Conservation (phyloP, 345 rosid genomes). For the Boechera retrofracta region DNA sequence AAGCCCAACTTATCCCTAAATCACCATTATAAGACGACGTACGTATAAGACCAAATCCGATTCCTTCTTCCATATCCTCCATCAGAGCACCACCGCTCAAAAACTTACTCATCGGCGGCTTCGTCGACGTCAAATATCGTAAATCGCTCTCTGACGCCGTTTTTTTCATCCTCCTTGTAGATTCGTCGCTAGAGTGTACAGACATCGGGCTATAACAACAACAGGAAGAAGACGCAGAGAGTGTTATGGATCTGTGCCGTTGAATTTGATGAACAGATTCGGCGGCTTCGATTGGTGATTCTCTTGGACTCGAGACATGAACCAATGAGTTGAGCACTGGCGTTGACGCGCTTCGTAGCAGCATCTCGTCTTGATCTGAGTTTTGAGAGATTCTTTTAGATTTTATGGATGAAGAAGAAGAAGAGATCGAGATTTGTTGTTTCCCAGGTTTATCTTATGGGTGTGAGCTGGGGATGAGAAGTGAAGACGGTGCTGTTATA, state of each 20-base stretch:
- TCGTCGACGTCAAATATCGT: constrained; percentile 47
- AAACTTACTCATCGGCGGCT: constrained; percentile 33
- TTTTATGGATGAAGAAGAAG: constrained; percentile 18
- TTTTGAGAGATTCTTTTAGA: background rate
- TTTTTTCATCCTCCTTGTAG: constrained; percentile 51
- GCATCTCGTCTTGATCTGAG: constrained; percentile 48
- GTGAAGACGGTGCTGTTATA: constrained; percentile 30
- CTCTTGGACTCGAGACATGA: constrained; percentile 51
- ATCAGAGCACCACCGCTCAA: constrained; percentile 45
- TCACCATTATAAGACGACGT: constrained; percentile 37
- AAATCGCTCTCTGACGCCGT: constrained; percentile 70
- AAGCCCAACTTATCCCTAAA: constrained; percentile 31
- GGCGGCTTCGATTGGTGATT: constrained; percentile 47
- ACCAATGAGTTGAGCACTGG: constrained; percentile 70
- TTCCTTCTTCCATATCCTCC: constrained; percentile 51
- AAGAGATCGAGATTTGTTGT: constrained; percentile 5
- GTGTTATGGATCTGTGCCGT: constrained; percentile 44
- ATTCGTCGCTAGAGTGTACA: constrained; percentile 38
- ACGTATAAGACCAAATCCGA: constrained; percentile 33
- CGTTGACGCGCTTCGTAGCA: constrained; percentile 76
- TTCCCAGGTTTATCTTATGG: background rate
- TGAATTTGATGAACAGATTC: constrained; percentile 50
- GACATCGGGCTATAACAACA: constrained; percentile 49
- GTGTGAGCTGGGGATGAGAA: background rate
- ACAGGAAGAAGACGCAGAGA: constrained; percentile 52